Conservation (phyloP, 2,329 filamentous ascomycete genomes). For the Leptographium radiaticola region DNA sequence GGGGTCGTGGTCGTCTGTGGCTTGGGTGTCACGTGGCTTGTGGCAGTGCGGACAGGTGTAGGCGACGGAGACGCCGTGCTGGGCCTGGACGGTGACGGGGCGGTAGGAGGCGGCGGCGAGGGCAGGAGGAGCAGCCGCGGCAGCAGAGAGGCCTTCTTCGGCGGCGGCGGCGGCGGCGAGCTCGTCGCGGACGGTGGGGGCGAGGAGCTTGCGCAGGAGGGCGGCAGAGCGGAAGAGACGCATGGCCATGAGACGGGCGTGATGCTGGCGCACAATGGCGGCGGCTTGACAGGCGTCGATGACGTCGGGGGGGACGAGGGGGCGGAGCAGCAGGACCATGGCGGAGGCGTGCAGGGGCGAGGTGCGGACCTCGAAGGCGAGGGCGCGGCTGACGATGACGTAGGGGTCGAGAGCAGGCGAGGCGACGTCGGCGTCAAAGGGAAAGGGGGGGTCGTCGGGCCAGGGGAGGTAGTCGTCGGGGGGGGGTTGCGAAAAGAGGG, state of each 20-base stretch:
- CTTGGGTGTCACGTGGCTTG: slow-evolving; percentile 34
- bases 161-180: slow-evolving; percentile 6
- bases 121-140: no score
- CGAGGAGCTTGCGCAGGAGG: slow-evolving; percentile 46
- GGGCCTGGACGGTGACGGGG: slow-evolving; percentile 38
- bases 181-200: slow-evolving; percentile 24
- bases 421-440: slow-evolving; percentile 19
- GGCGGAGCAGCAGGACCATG: slow-evolving; percentile 46
- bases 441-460: slow-evolving; percentile 42
- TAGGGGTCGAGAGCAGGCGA: slow-evolving; percentile 39
- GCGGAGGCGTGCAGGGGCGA: slow-evolving; percentile 47
- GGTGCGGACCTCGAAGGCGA: slow-evolving; percentile 42
- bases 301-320: slow-evolving; percentile 39
- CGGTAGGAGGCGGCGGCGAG: slow-evolving; percentile 25
- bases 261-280: slow-evolving; percentile 46
- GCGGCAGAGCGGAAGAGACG: slow-evolving; percentile 47
- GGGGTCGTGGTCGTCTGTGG: no score
- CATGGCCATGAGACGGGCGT: slow-evolving; percentile 45
- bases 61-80: slow-evolving; percentile 39
- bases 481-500: slow-evolving; percentile 13
- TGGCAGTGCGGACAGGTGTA: slow-evolving; percentile 43
- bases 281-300: slow-evolving; percentile 43
- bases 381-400: slow-evolving; percentile 35
- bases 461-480: slow-evolving; percentile 49
- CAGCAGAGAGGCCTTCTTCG: no score